These are phyloP conservation scores for Leccinum subfulvum DNA, from an alignment of 1,284 basidiomycete species.

Conservation along the genomic window DNA sequence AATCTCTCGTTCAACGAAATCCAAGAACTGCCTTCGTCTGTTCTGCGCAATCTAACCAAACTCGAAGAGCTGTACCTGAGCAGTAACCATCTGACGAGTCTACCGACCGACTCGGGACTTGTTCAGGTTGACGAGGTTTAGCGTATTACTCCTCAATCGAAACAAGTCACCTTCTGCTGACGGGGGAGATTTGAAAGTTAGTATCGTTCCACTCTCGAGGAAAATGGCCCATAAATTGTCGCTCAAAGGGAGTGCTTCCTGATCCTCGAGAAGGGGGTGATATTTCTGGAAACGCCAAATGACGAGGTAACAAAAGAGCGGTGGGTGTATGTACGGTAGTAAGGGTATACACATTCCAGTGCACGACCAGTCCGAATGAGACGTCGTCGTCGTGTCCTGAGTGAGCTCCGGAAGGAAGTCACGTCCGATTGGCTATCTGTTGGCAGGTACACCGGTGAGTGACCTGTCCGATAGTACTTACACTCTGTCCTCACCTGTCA, in stretches of 20 bases:
- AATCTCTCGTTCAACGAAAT: constrained; percentile 96
- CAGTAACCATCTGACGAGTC: constrained; percentile 87
- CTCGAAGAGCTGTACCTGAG: constrained; percentile 91
- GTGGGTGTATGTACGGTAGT: too few species aligned
- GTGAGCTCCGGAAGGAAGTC: too few species aligned
- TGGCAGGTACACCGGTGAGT: too few species aligned
- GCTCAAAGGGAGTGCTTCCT: constrained; percentile 6
- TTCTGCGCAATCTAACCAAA: constrained; percentile 68
- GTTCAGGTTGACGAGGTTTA: constrained; percentile 63
- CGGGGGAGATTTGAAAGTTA: too few species aligned
- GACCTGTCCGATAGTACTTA: too few species aligned
- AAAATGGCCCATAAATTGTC: constrained; percentile 20
- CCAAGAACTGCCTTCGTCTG: constrained; percentile 80
- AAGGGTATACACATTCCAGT: too few species aligned
- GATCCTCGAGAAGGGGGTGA: constrained; percentile 30
- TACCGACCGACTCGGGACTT: constrained; percentile 83
- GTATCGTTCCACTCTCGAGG: constrained; percentile 7
- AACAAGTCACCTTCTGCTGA: constrained; percentile 53
- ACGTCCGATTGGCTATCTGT: too few species aligned
- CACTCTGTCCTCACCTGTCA: too few species aligned
- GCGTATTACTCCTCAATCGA: constrained; percentile 87
- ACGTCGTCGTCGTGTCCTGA: too few species aligned
- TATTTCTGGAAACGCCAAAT: constrained; percentile 21
- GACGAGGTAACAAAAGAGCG: too few species aligned
- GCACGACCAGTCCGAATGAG: too few species aligned